Base-by-base conservation (phyloP, 345 rosid genomes). In the Schrenkiella parvula region DNA sequence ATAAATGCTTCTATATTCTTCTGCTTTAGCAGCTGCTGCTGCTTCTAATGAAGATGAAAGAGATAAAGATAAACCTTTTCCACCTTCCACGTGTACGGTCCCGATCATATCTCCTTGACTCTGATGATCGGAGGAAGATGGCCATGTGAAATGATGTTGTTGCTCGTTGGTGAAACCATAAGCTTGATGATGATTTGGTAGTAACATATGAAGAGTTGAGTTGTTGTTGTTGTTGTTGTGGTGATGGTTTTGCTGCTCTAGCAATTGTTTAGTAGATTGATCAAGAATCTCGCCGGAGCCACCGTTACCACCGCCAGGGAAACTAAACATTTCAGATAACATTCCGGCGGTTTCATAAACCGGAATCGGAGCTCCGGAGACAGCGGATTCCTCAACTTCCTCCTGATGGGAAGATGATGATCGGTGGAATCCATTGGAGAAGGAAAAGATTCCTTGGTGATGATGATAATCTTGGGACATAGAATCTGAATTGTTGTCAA, bases 281-380 rank as follows among this genome's bases (percentile, higher is more conserved):
- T 66, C 67, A 46, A 81, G 76, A 32, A 81, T 70, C 65, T 81
- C 83, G 1, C 86, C 75, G 6, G 78, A 74, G 5, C 82, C 75
- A 3, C 78, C 80, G 60, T 21, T 32, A 0, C 79, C 84, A 0
- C 90, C 72, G 28, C 62, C 34, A 17, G 92, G 82, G 67, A 82
- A 95, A 85, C 81, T 85, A 82, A 95, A 95, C 96, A 89, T 95
- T 83, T 95, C 97, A 7, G 99, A 95, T 67, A 91, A 81, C 89
- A 95, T 91, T 7, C 97, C 97, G 68, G 89, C 88, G 1, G 87
- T 80, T 77, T 88, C 93, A 28, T 93, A 89, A 55, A 81, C 90
- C 18, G 89, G 90, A 72, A 87, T 79, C 4, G 70, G 81, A 47
- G 60, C 59, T 51, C 80, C 77, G 62, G 80, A 47, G 79, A 66